A percentile compares a stretch with the other conserved stretches of the same genome.
phyloP scores from a whole-genome alignment of 2,329 filamentous ascomycete genomes.

The Capronia coronata region DNA sequence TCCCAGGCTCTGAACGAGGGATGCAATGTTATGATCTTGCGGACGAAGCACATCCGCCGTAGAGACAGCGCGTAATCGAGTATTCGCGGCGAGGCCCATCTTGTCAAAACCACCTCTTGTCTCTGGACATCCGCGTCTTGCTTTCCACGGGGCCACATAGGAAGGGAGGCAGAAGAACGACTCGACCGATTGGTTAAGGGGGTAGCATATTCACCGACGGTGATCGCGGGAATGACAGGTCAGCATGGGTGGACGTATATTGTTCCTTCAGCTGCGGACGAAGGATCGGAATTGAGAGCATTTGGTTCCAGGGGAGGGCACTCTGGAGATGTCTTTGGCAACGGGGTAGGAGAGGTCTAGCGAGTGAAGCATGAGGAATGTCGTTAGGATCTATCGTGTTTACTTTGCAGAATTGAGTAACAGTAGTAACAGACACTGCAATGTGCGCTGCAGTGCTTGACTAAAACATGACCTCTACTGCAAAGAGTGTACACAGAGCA shows the following conservation, averaged over 20 bases:
- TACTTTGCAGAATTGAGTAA: too few species aligned
- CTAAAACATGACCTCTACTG: too few species aligned
- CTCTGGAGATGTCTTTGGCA: not conserved
- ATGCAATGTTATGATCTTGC: slow-evolving; percentile 26
- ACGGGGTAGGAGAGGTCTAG: not conserved
- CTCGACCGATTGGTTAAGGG: not conserved
- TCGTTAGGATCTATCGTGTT: too few species aligned
- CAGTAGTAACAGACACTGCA: too few species aligned
- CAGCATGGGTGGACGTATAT: slow-evolving; percentile 3
- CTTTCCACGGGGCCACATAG: slow-evolving; percentile 9
- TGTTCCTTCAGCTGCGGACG: not conserved
- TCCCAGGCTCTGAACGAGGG: slow-evolving; percentile 30
- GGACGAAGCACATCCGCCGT: slow-evolving; percentile 24
- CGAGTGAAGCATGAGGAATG: not conserved
- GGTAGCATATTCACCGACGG: slow-evolving; percentile 2
- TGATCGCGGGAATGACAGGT: slow-evolving; percentile 1
- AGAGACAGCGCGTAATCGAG: slow-evolving; percentile 25
- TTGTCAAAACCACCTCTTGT: slow-evolving; percentile 21
- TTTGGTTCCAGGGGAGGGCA: not conserved
- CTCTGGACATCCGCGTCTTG: not conserved
- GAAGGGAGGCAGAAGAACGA: slow-evolving; percentile 5
- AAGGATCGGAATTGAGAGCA: not conserved
- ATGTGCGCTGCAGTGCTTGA: too few species aligned
- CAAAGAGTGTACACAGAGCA: too few species aligned
- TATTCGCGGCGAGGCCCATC: slow-evolving; percentile 22